Evolutionary conservation across 768 basidiomycete species (phyloP), one percentile per base, ranked within the genome.

Genomic region (Rhizopogon roseolus): DNA sequence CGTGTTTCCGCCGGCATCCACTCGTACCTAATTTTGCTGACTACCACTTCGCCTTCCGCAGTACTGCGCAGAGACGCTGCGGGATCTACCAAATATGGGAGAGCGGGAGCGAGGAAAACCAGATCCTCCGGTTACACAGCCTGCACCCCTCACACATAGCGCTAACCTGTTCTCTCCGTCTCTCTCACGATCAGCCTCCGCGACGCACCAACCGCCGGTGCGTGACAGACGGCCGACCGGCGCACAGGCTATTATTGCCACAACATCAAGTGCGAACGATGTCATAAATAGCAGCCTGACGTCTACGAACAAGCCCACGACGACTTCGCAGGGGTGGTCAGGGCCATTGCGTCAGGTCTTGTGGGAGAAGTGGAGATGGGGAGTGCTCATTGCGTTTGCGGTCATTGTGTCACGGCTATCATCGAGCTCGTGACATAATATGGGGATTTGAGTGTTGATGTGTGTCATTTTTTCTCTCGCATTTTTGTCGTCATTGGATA

Each of bases 31-130:
- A 17, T 19, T 22, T 36, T 41, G 54, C 57, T 65, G 53, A 67
- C 62, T 58, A 58, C 54, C 28, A 6, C 37, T 28, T 53, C 51
- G 25, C 29, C 41, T 64, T 58, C 39, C 62, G 44, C 62, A 98
- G 87, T 91, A 90, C 62, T 89, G 87, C 62, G 75, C 77, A 29
- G 76, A 82, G 10, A 71, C 73, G 16, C 77, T 82, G 64, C 82
- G 76, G 42, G 85, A 94, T 63, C 70, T 95, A 28, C 96, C 96
- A 0, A 97, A 97, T 71, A 98, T 98, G 96, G 93, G 88, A 19
- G 79, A 89, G 68, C 83, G 79, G 59, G 88, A 88, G 60, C 78
- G 81, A 42, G 87, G 85, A 8, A 78, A 75, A 50, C 63, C 79
- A 5, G 66, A 64, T 62, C 71, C 50, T 45, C 62, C 54, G 37